These are phyloP conservation scores for Adansonia grandidieri DNA, from an alignment of 441 rosid species.

Conservation along the genomic window DNA sequence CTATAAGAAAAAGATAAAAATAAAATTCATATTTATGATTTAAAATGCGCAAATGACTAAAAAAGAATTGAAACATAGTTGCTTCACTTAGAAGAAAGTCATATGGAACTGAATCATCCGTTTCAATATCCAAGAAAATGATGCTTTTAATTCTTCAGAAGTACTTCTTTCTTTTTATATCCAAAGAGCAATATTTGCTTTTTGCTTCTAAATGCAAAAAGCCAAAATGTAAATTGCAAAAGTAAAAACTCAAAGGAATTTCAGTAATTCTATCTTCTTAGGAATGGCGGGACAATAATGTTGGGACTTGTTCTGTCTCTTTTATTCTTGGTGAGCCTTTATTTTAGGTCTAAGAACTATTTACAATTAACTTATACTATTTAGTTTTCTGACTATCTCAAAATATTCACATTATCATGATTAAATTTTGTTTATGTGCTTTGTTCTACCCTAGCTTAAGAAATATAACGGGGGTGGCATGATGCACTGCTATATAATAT, in stretches of 20 bases:
- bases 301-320: neutral
- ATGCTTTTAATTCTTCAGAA: neutral
- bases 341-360: neutral
- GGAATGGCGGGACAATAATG: constrained; percentile 5
- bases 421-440: neutral
- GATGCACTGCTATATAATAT: neutral
- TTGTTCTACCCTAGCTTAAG: neutral
- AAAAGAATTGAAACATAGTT: neutral
- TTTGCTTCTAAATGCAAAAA: neutral
- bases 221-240: neutral
- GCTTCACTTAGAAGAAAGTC: neutral
- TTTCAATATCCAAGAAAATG: constrained; percentile 7
- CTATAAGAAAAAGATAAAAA: constrained; percentile 5
- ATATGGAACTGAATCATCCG: neutral
- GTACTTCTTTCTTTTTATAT: neutral
- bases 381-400: neutral
- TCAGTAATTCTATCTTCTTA: neutral
- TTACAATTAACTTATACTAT: neutral
- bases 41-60: neutral
- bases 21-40: neutral
- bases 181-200: neutral
- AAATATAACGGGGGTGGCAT: neutral
- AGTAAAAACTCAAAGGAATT: neutral
- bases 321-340: neutral
- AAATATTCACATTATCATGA: neutral